These are phyloP conservation scores for Stachybotrys echinatus DNA, from an alignment of 2,329 filamentous ascomycete genomes.

Conservation along the genomic window DNA sequence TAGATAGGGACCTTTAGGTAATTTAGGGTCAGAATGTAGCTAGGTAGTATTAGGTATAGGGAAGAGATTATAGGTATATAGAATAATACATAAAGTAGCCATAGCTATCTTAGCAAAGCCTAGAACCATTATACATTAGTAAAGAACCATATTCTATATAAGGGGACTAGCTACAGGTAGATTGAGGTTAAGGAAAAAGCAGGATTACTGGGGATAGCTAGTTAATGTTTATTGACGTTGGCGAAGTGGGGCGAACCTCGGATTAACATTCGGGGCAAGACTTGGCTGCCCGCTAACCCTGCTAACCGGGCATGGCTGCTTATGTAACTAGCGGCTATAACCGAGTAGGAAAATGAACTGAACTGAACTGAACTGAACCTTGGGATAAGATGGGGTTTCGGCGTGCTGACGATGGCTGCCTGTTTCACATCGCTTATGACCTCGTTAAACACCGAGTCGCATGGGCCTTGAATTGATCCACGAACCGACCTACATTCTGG, in stretches of 20 bases:
- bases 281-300: too few species aligned
- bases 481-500: not conserved
- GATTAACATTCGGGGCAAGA: too few species aligned
- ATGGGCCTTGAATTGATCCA: not conserved
- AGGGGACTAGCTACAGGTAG: not conserved
- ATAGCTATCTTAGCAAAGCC: not conserved
- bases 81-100: not conserved
- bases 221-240: not conserved
- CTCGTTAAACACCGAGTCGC: too few species aligned
- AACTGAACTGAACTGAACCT: too few species aligned
- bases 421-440: too few species aligned
- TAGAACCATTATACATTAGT: not conserved
- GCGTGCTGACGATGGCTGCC: too few species aligned
- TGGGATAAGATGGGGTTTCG: too few species aligned
- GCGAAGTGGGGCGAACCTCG: too few species aligned
- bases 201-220: not conserved
- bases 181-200: not conserved
- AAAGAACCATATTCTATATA: not conserved
- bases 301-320: too few species aligned
- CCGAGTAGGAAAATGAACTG: too few species aligned
- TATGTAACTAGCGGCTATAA: too few species aligned
- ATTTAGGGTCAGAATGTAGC: not conserved
- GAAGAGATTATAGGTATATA: not conserved
- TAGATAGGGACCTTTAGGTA: not conserved
- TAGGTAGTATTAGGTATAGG: not conserved